Evolutionary conservation across 2,329 filamentous ascomycete genomes (phyloP), one percentile per base, ranked within the genome.

Genomic region (Stagonosporopsis cucurbitacearum): DNA sequence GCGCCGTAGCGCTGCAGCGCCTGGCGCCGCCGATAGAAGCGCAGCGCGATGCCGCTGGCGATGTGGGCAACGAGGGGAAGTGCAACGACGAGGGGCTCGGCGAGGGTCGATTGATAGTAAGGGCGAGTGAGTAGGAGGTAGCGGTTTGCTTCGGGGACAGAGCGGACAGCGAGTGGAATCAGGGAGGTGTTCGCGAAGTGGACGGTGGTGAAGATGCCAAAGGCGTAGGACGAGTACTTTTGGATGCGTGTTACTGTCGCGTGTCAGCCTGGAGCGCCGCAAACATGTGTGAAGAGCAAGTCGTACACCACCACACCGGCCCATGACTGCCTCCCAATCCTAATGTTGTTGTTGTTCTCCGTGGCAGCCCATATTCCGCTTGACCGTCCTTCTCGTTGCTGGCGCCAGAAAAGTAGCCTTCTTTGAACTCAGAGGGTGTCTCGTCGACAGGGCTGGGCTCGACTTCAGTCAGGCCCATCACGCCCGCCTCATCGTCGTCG

Each of bases 121-220:
- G 96, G 93, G 58, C 94, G 87, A 25, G 92, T 93, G 75, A 96
- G 90, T 62, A 98, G 88, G 44, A 98, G 87, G 76, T 92, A 96
- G 45, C 87, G 87, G 72, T 97, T 93, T 57, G 90, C 90, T 48
- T 79, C 59, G 86, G 86, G 70, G 91, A 93, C 66, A 57, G 78
- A 70, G 55, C 65, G 63, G 44, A 70, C 65, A 47, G 67, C 47
- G 59, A 74, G 65, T 25, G 70, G 69, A 64, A 75, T 67, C 59
- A 75, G 54, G 53, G 72, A 62, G 52, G 62, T 90, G 86, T 79
- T 78, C 32, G 73, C 67, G 57, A 77, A 67, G 62, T 79, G 78
- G 44, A 79, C 75, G 57, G 77, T 68, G 35, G 76, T 74, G 62
- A 80, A 73, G 69, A 75, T 66, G 39, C 77, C 74, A 60, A 76